A percentile compares a stretch with the other conserved stretches of the same genome.
phyloP scores from a whole-genome alignment of 345 rosid genomes.

The Boechera retrofracta region DNA sequence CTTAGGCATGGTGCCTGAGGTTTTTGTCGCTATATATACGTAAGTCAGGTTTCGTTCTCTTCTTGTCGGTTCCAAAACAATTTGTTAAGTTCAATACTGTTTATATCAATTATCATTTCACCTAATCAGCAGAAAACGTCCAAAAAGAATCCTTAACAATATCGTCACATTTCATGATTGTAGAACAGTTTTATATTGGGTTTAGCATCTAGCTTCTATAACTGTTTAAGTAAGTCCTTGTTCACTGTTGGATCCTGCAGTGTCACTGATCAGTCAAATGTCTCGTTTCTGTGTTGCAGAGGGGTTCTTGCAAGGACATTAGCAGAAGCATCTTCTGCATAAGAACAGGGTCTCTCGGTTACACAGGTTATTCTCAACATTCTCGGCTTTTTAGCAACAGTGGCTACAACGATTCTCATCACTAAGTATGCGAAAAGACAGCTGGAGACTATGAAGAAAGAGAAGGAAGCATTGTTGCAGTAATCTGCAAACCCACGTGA shows the following conservation, averaged over 20 bases:
- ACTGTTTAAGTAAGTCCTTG: background rate
- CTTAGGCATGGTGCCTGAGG: constrained; percentile 85
- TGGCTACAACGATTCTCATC: constrained; percentile 64
- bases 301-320: constrained; percentile 77
- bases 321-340: constrained; percentile 92
- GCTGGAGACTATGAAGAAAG: constrained; percentile 66
- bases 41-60: constrained; percentile 49
- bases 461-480: constrained; percentile 61
- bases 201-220: background rate
- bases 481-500: constrained; percentile 41
- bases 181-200: background rate
- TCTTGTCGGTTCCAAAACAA: background rate
- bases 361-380: constrained; percentile 77
- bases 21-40: constrained; percentile 89
- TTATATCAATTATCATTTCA: background rate
- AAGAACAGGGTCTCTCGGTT: constrained; percentile 63
- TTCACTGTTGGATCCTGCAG: background rate
- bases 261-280: constrained; percentile 9
- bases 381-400: constrained; percentile 72
- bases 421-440: constrained; percentile 81
- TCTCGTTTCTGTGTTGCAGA: constrained; percentile 54
- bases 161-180: background rate
- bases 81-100: background rate
- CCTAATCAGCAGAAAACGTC: background rate
- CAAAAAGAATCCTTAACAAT: background rate